Evolutionary conservation across 192 early-diverging fungal species (phyloP), one percentile per base, ranked within the genome.

Genomic region (Backusella parvicylindrica): DNA sequence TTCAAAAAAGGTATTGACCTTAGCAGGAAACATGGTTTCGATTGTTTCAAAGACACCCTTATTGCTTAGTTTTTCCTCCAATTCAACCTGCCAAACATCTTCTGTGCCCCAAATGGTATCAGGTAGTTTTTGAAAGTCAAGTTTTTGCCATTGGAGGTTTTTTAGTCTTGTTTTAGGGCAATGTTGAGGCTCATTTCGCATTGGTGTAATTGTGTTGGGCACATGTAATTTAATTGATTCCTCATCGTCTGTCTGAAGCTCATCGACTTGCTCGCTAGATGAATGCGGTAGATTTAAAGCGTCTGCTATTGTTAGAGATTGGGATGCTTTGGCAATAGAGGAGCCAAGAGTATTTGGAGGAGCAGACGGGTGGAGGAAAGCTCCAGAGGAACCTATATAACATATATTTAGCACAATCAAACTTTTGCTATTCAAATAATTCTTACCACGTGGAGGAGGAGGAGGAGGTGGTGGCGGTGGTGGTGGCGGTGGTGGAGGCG

Each of bases 21-120:
- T 90, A 73, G 91, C 91, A 0, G 89, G 84, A 81, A 94, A 94
- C 71, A 92, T 75, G 66, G 86, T 80, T 64, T 94, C 91, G 60
- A 94, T 87, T 11, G 64, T 83, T 8, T 81, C 76, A 75, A 94
- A 91, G 6, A 91, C 86, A 26, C 92, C 92, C 30, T 77, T 87
- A 1, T 84, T 78, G 23, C 72, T 72, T 18, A 81, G 33, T 9
- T 49, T 28, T 1, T 72, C 75, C 40, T 81, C 76, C 18, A 81
- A 43, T 16, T 38, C 63, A 64, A 71, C 68, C 7, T 77, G 76
- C 33, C 72, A 41, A 0, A 72, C 43, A 37, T 9, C 21, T 0
- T 73, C 63, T 2, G 49, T 41, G 31, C 31, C 69, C 80, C 80
- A 81, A 13, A 81, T 70, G 3, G 80, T 81, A 28, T 81, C 60